Base-by-base conservation (phyloP, 768 basidiomycete species). In the Termitomyces sp. region DNA sequence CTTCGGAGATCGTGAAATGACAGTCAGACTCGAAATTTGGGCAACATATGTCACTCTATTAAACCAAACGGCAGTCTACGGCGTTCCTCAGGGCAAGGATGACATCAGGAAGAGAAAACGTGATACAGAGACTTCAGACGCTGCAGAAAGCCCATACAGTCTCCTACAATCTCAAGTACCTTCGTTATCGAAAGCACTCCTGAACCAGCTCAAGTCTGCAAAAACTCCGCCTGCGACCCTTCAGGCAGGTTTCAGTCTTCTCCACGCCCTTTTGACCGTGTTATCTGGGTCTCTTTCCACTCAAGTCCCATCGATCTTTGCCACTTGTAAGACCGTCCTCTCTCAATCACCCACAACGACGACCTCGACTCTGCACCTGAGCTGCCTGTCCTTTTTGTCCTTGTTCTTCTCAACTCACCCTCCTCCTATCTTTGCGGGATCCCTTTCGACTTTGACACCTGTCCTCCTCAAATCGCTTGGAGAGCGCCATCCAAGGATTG, bases 1-100 rank as follows among this genome's bases (percentile, higher is more conserved):
- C 33, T 95, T 98, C 63, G 87, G 86, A 42, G 97, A 99, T 70
- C 87, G 97, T 45, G 97, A 99, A 73, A 90, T 94, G 66, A 96
- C 91, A 4, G 97, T 98, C 32, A 83, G 90, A 33, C 75, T 97
- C 30, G 97, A 99, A 69, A 80, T 98, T 16, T 95, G 96, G 88
- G 78, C 87, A 0, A 88, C 96, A 0, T 95, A 95, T 67, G 83
- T 81, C 35, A 74, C 80, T 0, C 80, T 99, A 12, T 80, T 99
- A 42, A 89, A 80, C 52, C 95, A 96, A 73, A 95, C 94, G 1
- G 78, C 80, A 22, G 76, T 92, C 48, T 94, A 93, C 59, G 91
- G 86, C 10, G 69, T 81, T 2, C 75, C 81, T 1, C 83, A 84
- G 60, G 71, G 66, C 53, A 80, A 80, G 49, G 77, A 84, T 52